Evolutionary conservation across 345 rosid genomes (phyloP).

Genomic region (Cochlearia excelsa): DNA sequence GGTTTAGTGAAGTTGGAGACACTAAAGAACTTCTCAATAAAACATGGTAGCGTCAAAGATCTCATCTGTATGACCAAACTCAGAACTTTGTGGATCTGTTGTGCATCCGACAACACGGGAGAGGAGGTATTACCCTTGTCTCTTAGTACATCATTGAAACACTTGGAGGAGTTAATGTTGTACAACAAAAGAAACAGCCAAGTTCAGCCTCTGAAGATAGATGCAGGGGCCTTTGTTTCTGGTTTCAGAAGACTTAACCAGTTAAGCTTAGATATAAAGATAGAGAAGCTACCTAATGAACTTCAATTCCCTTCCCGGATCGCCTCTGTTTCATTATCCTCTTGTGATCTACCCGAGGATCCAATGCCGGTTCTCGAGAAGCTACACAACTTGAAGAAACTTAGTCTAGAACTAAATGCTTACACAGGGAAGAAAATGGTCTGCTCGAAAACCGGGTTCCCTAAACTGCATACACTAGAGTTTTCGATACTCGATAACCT

Average conservation of each 20-base stretch:
- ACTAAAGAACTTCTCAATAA: conserved; percentile 18
- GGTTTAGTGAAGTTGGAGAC: conserved; percentile 25
- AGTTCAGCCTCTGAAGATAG: background rate
- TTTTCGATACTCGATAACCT: conserved; percentile 3
- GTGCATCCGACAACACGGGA: conserved; percentile 10
- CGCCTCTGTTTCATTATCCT: conserved; percentile 36
- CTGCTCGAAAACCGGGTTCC: conserved; percentile 29
- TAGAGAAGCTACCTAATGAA: conserved; percentile 25
- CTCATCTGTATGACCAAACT: conserved; percentile 23
- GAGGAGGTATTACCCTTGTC: conserved; percentile 11
- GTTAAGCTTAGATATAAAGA: conserved; percentile 35
- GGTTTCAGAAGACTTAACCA: conserved; percentile 22
- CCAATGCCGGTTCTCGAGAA: conserved; percentile 48
- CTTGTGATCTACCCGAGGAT: conserved; percentile 37
- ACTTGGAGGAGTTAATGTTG: conserved; percentile 23
- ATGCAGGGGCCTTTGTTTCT: conserved; percentile 26
- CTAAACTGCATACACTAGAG: conserved; percentile 14
- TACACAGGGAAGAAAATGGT: conserved; percentile 37
- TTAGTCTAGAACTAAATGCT: conserved; percentile 31
- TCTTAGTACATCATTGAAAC: conserved; percentile 12
- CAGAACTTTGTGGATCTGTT: conserved; percentile 22
- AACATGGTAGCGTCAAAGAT: conserved; percentile 19
- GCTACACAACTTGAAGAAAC: conserved; percentile 36
- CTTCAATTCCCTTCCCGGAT: conserved; percentile 37
- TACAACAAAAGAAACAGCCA: conserved; percentile 6